Evolutionary conservation across 2,329 filamentous ascomycete species (phyloP).

Genomic region (Colletotrichum filicis): DNA sequence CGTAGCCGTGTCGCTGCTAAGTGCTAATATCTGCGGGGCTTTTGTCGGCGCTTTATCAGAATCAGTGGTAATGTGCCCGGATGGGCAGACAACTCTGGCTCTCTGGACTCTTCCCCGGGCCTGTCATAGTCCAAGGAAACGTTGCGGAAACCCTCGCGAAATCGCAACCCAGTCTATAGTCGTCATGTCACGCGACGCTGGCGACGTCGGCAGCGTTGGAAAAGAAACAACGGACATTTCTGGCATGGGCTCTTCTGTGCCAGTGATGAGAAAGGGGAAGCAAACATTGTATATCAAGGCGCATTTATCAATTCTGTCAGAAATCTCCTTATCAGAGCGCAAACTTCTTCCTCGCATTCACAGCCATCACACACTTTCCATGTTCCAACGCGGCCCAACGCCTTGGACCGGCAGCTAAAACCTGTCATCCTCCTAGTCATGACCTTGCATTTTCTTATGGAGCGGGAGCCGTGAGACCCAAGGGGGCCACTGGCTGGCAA

Average conservation of each 20-base stretch:
- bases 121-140: neutral
- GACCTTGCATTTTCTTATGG: neutral
- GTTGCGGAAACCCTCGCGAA: neutral
- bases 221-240: neutral
- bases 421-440: constrained; percentile 22
- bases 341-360: neutral
- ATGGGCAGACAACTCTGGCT: neutral
- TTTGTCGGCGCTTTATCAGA: neutral
- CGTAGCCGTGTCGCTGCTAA: neutral
- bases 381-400: neutral
- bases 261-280: neutral
- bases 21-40: neutral
- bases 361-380: neutral
- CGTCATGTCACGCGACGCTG: neutral
- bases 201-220: neutral
- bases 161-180: neutral
- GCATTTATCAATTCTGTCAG: neutral
- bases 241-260: neutral
- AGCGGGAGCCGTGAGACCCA: neutral
- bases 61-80: neutral
- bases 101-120: neutral
- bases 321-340: neutral
- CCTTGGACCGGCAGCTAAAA: neutral
- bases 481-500: neutral
- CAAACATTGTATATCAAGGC: neutral